Base-by-base conservation (phyloP, 2,329 filamentous ascomycete species). In the Epichloe elymi region DNA sequence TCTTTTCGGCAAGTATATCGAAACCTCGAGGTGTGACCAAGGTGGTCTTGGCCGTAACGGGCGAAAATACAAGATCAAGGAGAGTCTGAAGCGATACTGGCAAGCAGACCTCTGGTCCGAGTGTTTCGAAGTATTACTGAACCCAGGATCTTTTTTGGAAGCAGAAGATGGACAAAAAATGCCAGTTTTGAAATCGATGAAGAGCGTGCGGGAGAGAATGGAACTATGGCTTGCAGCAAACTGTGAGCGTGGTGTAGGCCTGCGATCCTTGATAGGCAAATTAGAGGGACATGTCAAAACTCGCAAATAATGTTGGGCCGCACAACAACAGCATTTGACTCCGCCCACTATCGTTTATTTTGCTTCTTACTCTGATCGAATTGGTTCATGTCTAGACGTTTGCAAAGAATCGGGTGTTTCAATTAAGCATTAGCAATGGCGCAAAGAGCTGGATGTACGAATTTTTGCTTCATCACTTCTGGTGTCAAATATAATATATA, bases 1-100 rank as follows among this genome's bases (percentile, higher is more conserved):
- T 59, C 78, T 98, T 3, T 98, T 96, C 63, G 91, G 93, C 10
- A 89, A 87, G 62, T 97, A 97, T 68, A 93, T 98, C 60, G 88
- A 95, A 63, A 94, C 88, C 0, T 70, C 77, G 49, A 74, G 77
- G 37, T 74, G 69, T 59, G 72, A 77, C 58, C 66, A 71, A 30
- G 76, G 74, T 15, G 75, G 74, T 1, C 67, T 83, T 2, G 78
- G 78, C n/a, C 74, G 74, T 3, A 72, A 67, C 7, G 78, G 75
- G 1, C 82, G 86, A 62, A 82, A 76, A 46, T 97, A 95, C 70
- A 80, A 78, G 56, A 82, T 96, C 57, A 79, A 85, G 48, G 91
- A 96, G 67, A 79, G 74, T 14, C 70, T 97, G 54, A 98, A 98
- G 73, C 72, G 93, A 43, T 98, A 98, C 69, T 98, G 93, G 93